These are phyloP conservation scores for Pseudocercospora fuligena DNA, from an alignment of 2,329 filamentous ascomycete genomes.

Conservation along the genomic window DNA sequence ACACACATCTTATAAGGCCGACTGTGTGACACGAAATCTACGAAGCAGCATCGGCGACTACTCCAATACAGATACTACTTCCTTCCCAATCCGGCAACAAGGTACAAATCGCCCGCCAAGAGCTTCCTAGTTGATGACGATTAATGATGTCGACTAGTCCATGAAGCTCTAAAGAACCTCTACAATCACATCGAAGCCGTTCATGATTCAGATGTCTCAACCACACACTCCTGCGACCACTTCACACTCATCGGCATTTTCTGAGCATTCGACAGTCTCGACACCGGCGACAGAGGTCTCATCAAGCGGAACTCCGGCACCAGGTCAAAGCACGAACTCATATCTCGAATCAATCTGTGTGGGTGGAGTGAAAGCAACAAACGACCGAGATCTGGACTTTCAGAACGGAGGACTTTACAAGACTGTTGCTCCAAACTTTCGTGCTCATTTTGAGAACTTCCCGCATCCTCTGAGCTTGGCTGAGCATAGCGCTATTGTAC, in stretches of 20 bases:
- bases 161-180: neutral
- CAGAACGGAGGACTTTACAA: constrained; percentile 17
- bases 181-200: neutral
- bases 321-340: constrained; percentile 12
- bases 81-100: constrained; percentile 3
- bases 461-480: constrained; percentile 18
- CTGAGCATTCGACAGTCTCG: neutral
- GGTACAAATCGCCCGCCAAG: neutral
- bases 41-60: neutral
- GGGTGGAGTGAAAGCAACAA: constrained; percentile 13
- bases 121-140: neutral
- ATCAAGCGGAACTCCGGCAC: neutral
- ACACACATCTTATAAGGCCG: neutral
- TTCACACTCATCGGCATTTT: neutral
- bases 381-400: constrained; percentile 20
- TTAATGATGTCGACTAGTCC: neutral
- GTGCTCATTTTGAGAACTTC: constrained; percentile 23
- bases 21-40: neutral
- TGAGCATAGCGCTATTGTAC: constrained; percentile 15
- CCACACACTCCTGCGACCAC: neutral
- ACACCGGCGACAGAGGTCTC: neutral
- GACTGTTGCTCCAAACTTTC: constrained; percentile 16
- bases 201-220: neutral
- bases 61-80: neutral
- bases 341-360: constrained; percentile 23